Percentiles rank a stretch among this genome's conserved stretches.
Conservation (phyloP, 768 basidiomycete genomes). For the Boletus sensibilis region DNA sequence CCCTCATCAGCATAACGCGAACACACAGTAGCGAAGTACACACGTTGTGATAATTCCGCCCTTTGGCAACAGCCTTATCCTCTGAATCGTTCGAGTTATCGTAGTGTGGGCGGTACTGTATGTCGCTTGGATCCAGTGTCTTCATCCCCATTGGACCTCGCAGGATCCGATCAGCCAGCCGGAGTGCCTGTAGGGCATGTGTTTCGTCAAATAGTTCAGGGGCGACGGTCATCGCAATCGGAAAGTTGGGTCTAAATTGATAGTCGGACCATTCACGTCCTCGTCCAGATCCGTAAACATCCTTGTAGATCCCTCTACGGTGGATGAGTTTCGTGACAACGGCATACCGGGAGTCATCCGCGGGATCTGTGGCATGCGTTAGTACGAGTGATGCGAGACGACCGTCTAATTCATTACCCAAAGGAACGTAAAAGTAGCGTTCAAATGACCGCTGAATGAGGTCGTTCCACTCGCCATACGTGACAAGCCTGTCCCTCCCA, state of each 20-base stretch:
- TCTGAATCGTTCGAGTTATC: conserved; percentile 90
- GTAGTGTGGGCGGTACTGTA: conserved; percentile 88
- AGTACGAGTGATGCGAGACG: not conserved
- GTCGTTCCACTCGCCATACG: conserved; percentile 88
- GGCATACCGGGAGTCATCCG: conserved; percentile 68
- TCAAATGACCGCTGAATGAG: conserved; percentile 88
- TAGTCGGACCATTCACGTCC: conserved; percentile 97
- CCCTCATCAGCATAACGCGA: conserved; percentile 14
- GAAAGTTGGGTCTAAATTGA: conserved; percentile 90
- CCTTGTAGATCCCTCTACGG: conserved; percentile 97
- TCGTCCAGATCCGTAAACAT: conserved; percentile 86
- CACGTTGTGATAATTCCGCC: conserved; percentile 92
- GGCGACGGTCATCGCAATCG: conserved; percentile 95
- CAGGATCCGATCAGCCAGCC: conserved; percentile 76
- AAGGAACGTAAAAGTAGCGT: conserved; percentile 84
- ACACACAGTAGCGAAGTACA: conserved; percentile 18
- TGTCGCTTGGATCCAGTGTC: conserved; percentile 84
- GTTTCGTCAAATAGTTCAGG: conserved; percentile 87
- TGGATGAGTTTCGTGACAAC: conserved; percentile 72
- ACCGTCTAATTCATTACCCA: conserved; percentile 42
- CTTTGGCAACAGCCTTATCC: conserved; percentile 87
- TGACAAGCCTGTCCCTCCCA: conserved; percentile 65
- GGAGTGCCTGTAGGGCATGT: conserved; percentile 77
- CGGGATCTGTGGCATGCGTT: conserved; percentile 49
- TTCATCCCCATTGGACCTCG: conserved; percentile 95